Evolutionary conservation across 2,329 filamentous ascomycete genomes (phyloP).

Genomic region (Hypoxylon sp.): DNA sequence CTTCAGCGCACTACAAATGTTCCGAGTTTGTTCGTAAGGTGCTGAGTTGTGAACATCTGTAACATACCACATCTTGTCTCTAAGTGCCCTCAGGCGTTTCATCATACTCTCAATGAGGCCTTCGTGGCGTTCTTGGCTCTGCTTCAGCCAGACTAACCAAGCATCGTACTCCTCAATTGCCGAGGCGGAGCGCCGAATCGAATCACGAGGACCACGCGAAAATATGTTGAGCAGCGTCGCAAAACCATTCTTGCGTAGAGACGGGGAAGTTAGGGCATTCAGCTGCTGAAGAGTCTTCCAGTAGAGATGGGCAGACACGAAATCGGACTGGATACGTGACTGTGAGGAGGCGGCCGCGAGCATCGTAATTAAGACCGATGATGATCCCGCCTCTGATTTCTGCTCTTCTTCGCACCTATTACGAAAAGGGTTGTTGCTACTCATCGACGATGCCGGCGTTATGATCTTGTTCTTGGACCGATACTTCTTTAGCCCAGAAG

Average conservation of each 20-base stretch:
- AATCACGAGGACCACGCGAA: constrained; percentile 77
- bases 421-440: constrained; percentile 73
- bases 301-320: constrained; percentile 86
- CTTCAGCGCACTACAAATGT: constrained; percentile 88
- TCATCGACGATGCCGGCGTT: constrained; percentile 65
- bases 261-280: constrained; percentile 71
- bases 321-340: constrained; percentile 84
- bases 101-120: constrained; percentile 81
- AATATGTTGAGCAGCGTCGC: constrained; percentile 81
- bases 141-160: constrained; percentile 87
- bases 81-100: constrained; percentile 78
- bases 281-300: constrained; percentile 86
- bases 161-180: constrained; percentile 85
- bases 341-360: constrained; percentile 82
- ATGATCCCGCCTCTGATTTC: constrained; percentile 50
- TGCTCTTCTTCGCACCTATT: constrained; percentile 52
- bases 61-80: constrained; percentile 99
- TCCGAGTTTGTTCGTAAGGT: constrained; percentile 87
- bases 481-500: constrained; percentile 72
- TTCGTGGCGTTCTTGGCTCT: constrained; percentile 84
- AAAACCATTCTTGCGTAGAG: constrained; percentile 77
- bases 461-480: constrained; percentile 72
- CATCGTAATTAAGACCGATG: constrained; percentile 76
- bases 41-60: constrained; percentile 93
- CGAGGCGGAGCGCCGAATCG: constrained; percentile 76